A percentile compares a stretch with the other conserved stretches of the same genome.
These are phyloP conservation scores for Aspergillus saccharolyticus DNA, from an alignment of 495 filamentous ascomycete species.

Conservation along the genomic window DNA sequence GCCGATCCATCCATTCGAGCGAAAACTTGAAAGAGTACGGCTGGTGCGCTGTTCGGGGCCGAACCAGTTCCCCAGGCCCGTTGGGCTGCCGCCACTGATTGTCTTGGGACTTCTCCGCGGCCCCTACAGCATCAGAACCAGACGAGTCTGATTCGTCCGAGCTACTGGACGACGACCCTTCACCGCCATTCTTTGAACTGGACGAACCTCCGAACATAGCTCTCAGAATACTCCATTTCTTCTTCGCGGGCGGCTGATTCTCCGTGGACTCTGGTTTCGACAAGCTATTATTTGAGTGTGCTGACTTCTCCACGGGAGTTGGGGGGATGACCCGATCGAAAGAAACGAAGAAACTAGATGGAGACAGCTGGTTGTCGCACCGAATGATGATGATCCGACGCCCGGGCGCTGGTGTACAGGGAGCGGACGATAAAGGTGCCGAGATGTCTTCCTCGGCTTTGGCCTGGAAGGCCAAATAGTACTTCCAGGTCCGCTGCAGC, in stretches of 20 bases:
- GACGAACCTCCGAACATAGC: conserved; percentile 53
- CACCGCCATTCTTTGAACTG: conserved; percentile 24
- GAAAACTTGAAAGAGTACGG: conserved; percentile 73
- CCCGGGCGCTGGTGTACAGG: conserved; percentile 84
- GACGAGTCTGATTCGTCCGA: conserved; percentile 38
- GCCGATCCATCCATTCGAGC: conserved; percentile 65
- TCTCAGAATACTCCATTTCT: conserved; percentile 64
- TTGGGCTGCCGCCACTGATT: conserved; percentile 22
- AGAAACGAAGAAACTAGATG: conserved; percentile 54
- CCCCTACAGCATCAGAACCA: conserved; percentile 23
- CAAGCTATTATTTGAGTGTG: conserved; percentile 37
- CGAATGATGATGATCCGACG: conserved; percentile 88
- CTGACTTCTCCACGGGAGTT: conserved; percentile 32
- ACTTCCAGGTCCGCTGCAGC: conserved; percentile 68
- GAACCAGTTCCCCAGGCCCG: conserved; percentile 24
- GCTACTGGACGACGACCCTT: conserved; percentile 28
- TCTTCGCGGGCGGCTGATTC: conserved; percentile 42
- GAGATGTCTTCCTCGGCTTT: conserved; percentile 54
- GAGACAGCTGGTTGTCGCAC: conserved; percentile 66
- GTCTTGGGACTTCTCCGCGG: conserved; percentile 28
- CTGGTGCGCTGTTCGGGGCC: conserved; percentile 48
- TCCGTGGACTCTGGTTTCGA: conserved; percentile 27
- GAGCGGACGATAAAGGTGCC: conserved; percentile 63
- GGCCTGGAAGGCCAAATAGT: conserved; percentile 66
- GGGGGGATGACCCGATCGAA: conserved; percentile 58